Evolutionary conservation across 2,329 filamentous ascomycete genomes (phyloP).

Genomic region (Penicillium sp.): DNA sequence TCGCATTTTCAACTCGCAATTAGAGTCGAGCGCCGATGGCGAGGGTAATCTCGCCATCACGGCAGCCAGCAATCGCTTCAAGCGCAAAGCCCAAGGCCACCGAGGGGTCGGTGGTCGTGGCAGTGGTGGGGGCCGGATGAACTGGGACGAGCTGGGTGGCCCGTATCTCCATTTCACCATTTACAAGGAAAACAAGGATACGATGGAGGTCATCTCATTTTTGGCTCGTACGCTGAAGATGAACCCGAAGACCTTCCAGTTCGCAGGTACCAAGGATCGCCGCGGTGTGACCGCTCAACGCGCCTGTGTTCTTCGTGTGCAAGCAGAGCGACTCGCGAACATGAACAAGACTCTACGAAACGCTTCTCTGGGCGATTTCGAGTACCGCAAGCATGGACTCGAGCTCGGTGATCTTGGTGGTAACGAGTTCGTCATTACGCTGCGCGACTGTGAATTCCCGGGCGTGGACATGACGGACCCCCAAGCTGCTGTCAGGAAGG

Average conservation of each 20-base stretch:
- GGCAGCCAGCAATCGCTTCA: conserved; percentile 41
- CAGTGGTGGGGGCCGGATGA: conserved; percentile 45
- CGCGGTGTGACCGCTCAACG: conserved; percentile 84
- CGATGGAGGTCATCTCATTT: conserved; percentile 83
- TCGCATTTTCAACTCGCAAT: conserved; percentile 73
- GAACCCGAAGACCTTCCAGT: conserved; percentile 68
- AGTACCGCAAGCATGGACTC: conserved; percentile 70
- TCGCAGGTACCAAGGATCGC: conserved; percentile 90
- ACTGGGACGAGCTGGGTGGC: conserved; percentile 69
- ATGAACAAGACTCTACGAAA: conserved; percentile 64
- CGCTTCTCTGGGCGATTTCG: conserved; percentile 74
- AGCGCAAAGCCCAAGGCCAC: conserved; percentile 30
- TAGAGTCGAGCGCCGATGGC: conserved; percentile 76
- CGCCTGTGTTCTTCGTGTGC: conserved; percentile 66
- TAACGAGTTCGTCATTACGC: conserved; percentile 90
- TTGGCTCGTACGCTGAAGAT: conserved; percentile 73
- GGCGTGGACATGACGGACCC: conserved; percentile 45
- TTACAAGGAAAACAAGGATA: conserved; percentile 97
- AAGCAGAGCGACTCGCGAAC: conserved; percentile 63
- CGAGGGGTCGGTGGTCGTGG: conserved; percentile 32
- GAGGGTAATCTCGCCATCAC: conserved; percentile 67
- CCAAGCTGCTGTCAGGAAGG: conserved; percentile 46
- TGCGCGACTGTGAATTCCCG: conserved; percentile 77
- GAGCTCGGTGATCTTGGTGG: conserved; percentile 81
- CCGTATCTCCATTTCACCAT: conserved; percentile 88